Percentiles rank a stretch among this genome's conserved stretches.
phyloP scores from a whole-genome alignment of 192 early-diverging fungal genomes.

The Phlyctochytrium bullatum region DNA sequence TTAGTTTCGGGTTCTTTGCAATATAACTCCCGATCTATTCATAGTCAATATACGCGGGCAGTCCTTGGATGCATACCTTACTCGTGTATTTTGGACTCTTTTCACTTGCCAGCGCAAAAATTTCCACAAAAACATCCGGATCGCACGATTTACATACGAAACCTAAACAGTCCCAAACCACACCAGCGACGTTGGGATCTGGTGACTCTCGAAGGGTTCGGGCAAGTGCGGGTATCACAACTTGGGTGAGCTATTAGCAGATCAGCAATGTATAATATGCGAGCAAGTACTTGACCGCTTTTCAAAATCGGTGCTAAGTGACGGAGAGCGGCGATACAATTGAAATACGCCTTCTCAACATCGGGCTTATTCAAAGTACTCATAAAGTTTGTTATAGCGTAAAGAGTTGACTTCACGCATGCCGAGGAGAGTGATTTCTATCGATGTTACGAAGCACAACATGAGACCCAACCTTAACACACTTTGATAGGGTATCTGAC shows the following conservation, averaged over 20 bases:
- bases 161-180: constrained; percentile 46
- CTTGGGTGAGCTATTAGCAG: constrained; percentile 26
- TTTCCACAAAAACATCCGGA: constrained; percentile 37
- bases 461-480: neutral
- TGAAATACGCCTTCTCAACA: neutral
- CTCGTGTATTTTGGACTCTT: neutral
- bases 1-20: constrained; percentile 6
- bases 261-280: neutral
- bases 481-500: neutral
- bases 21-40: constrained; percentile 16
- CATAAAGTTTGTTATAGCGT: constrained; percentile 12
- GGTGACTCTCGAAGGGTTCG: constrained; percentile 23
- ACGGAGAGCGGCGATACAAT: constrained; percentile 22
- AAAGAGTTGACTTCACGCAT: constrained; percentile 17
- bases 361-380: constrained; percentile 1
- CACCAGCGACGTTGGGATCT: constrained; percentile 9
- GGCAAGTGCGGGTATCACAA: constrained; percentile 40
- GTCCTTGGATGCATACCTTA: neutral
- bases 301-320: constrained; percentile 24
- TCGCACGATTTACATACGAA: constrained; percentile 37
- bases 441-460: neutral
- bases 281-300: constrained; percentile 10
- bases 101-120: constrained; percentile 22
- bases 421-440: neutral
- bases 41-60: neutral